Evolutionary conservation across 1,284 basidiomycete species (phyloP), one percentile per base, ranked within the genome.

Genomic region (Ceratobasidium sp.): DNA sequence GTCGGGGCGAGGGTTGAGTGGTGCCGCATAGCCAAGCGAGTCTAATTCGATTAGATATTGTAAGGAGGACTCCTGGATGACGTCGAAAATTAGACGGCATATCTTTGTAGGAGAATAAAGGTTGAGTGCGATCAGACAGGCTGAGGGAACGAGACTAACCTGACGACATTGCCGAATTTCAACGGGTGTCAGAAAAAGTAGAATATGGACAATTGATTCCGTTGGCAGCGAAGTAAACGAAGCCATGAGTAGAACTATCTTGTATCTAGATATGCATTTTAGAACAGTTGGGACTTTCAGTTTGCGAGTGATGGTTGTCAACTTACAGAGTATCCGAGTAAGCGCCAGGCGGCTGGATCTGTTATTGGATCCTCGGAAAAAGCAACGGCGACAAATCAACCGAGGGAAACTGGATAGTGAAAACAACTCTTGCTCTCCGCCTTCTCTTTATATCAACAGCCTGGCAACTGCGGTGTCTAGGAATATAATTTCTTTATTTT

Each of bases 41-140:
- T 70, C 55, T 23, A 70, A 46, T 23, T 70, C 54, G 1, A 70
- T 30, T 13, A 59, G 13, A 18, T 70, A 70, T 41, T 59, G 67
- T 11, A 70, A 28, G 28, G 55, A 18, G 23, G 67, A 70, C 1
- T 35, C 30, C 14, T 38, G 2, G 18, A 70, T 70, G 3, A 23
- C 26, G 9, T 11, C 13, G 18, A 28, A 21, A 1, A 70, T 32
- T 3, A 38, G 44, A 35, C 55, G 55, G n/a, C 38, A 70, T 13
- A 70, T 32, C 67, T 70, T 4, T 3, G 38, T 23, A 26, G 16
- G 18, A 44, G 14, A 1, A 23, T 35, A 21, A 59, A 7, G 1
- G 13, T 38, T 38, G 35, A 38, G n/a, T 43, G 18, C 7, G 1
- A 23, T 13, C 35, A 67, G 41, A n/a, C 55, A 28, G 30, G 26